These are phyloP conservation scores for Veloboletus limbatus DNA, from an alignment of 1,284 basidiomycete genomes.

Conservation along the genomic window DNA sequence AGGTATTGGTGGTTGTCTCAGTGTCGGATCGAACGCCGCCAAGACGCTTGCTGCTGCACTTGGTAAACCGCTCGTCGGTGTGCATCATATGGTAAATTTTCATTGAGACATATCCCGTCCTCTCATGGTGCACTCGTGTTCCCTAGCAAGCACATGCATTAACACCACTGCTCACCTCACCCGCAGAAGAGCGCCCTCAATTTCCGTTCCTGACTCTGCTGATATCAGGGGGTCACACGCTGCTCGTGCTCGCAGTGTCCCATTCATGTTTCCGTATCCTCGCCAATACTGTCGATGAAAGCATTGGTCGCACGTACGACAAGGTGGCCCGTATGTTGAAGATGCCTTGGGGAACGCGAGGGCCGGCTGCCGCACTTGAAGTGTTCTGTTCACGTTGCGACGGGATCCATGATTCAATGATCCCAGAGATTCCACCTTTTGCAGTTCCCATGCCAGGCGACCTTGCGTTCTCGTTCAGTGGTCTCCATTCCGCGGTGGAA, in stretches of 20 bases:
- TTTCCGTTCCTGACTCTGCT: conserved; percentile 90
- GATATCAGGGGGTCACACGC: conserved; percentile 88
- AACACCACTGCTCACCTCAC: conserved; percentile 74
- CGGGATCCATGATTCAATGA: conserved; percentile 28
- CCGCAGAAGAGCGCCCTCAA: conserved; percentile 43
- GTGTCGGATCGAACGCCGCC: conserved; percentile 74
- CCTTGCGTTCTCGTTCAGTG: conserved; percentile 75
- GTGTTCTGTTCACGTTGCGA: conserved; percentile 54
- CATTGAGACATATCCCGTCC: not conserved
- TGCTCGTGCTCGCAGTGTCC: conserved; percentile 74
- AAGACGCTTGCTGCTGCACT: conserved; percentile 77
- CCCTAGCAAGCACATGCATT: conserved; percentile 90
- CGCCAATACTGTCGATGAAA: conserved; percentile 73
- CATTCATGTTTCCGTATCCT: conserved; percentile 64
- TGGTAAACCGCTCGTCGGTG: conserved; percentile 79
- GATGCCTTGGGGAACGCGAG: conserved; percentile 59
- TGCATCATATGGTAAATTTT: conserved; percentile 85
- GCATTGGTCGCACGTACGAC: conserved; percentile 78
- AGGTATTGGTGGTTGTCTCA: conserved; percentile 81
- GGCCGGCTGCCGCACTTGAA: conserved; percentile 79
- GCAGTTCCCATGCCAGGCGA: conserved; percentile 53
- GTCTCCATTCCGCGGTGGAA: conserved; percentile 66
- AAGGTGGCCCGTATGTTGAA: conserved; percentile 70
- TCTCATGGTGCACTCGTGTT: not conserved
- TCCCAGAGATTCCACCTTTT: conserved; percentile 40